These are phyloP conservation scores for Physcomitrellopsis africana DNA, from an alignment of 225 moss, liverwort and hornwort species.

Conservation along the genomic window DNA sequence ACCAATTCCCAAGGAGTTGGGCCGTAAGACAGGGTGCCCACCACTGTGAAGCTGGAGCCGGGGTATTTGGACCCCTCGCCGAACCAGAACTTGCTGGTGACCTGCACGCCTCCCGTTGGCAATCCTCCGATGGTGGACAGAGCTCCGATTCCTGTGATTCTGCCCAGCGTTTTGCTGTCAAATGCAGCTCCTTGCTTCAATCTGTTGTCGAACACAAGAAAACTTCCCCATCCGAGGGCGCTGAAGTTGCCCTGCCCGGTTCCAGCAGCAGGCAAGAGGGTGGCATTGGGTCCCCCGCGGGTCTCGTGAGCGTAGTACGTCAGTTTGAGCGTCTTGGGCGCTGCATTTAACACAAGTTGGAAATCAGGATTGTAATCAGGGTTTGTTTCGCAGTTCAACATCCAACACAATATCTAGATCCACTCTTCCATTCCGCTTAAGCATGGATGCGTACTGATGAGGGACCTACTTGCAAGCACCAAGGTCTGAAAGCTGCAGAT, in stretches of 20 bases:
- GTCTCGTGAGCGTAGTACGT: conserved; percentile 18
- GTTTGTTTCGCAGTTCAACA: no score
- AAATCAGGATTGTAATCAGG: no score
- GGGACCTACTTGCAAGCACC: neutral
- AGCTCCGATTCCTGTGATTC: neutral
- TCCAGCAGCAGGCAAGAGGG: conserved; percentile 13
- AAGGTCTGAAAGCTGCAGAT: neutral
- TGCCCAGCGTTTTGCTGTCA: conserved; percentile 18
- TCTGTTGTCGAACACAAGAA: conserved; percentile 12
- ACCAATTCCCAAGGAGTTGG: neutral
- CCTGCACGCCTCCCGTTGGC: conserved; percentile 8
- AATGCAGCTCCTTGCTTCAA: neutral
- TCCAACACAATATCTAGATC: neutral
- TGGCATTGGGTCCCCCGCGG: neutral
- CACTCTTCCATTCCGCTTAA: neutral
- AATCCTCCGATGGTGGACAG: neutral
- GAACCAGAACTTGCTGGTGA: neutral
- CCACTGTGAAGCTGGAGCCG: conserved; percentile 9
- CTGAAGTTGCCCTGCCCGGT: conserved; percentile 13
- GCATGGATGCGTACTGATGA: neutral
- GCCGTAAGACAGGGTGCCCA: neutral
- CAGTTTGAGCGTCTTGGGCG: neutral
- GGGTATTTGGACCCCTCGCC: conserved; percentile 4
- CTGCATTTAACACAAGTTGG: neutral
- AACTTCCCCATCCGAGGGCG: conserved; percentile 6